Percentiles rank a stretch among this genome's conserved stretches.
Conservation (phyloP, 805 yeast genomes). For the Candida verbasci region DNA sequence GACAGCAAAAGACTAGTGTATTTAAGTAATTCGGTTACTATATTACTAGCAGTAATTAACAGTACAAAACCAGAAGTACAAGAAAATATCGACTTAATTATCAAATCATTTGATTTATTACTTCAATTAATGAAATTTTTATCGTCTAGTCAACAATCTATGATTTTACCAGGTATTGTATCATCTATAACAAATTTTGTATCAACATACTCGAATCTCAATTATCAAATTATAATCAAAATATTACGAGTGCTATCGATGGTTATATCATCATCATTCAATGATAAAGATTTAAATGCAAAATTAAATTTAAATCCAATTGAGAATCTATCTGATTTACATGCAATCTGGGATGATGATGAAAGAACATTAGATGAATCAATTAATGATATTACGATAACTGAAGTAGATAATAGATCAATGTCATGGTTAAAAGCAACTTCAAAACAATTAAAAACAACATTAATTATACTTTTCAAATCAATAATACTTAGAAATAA, state of each 20-base stretch:
- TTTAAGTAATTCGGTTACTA: conserved; percentile 7
- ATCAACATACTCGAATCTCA: conserved; percentile 16
- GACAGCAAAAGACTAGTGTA: conserved; percentile 8
- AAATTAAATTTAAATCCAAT: conserved; percentile 2
- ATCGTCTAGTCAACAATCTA: conserved; percentile 28
- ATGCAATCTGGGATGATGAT: conserved; percentile 7
- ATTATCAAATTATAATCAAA: conserved; percentile 17
- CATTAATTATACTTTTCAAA: conserved; percentile 29
- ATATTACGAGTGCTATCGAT: conserved; percentile 18
- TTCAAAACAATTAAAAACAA: conserved; percentile 32
- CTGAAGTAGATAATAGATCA: conserved; percentile 10
- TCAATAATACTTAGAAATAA: conserved; percentile 19
- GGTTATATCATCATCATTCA: conserved; percentile 26
- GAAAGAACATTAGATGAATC: conserved; percentile 1
- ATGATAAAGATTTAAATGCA: conserved; percentile 17
- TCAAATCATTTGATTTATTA: conserved; percentile 4
- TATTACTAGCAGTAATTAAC: conserved; percentile 4
- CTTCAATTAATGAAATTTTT: conserved; percentile 10
- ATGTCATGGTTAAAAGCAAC: conserved; percentile 36
- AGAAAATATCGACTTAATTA: conserved; percentile 1
- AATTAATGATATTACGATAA: conserved; percentile 1
- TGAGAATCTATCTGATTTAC: conserved; percentile 6
- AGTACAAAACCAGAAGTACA: conserved; percentile 4
- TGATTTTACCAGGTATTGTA: conserved; percentile 37
- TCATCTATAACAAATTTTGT: conserved; percentile 29